Evolutionary conservation across 2,329 filamentous ascomycete genomes (phyloP).

Genomic region (Exophiala sp.): DNA sequence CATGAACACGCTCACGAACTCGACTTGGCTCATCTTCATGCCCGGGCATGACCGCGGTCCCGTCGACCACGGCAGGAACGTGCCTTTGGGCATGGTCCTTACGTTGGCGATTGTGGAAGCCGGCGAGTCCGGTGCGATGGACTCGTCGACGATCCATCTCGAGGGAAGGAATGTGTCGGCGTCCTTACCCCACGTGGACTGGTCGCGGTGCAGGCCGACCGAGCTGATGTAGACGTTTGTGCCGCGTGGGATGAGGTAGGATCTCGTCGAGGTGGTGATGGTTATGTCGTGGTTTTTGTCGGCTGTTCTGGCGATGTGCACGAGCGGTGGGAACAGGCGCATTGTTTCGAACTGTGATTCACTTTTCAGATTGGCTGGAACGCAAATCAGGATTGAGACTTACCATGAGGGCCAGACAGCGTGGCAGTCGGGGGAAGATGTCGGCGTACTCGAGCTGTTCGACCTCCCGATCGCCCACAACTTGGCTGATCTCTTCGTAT

Average conservation of each 20-base stretch:
- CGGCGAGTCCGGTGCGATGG: constrained; percentile 1
- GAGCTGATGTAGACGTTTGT: constrained; percentile 38
- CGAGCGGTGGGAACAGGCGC: constrained; percentile 40
- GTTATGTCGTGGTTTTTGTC: constrained; percentile 28
- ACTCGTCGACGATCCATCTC: constrained; percentile 37
- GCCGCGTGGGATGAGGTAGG: constrained; percentile 34
- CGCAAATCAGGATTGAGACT: constrained; percentile 1
- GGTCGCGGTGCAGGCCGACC: constrained; percentile 31
- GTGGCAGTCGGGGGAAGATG: constrained; percentile 43
- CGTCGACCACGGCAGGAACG: constrained; percentile 48
- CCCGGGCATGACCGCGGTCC: constrained; percentile 53
- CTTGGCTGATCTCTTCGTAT: constrained; percentile 45
- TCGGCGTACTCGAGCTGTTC: constrained; percentile 41
- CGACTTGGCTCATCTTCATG: constrained; percentile 55
- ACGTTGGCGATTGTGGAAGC: constrained; percentile 27
- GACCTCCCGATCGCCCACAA: constrained; percentile 31
- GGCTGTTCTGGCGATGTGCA: constrained; percentile 38
- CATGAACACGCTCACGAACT: constrained; percentile 49
- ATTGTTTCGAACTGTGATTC: constrained; percentile 38
- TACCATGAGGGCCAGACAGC: constrained; percentile 50
- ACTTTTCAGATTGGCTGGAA: constrained; percentile 37
- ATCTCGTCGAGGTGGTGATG: constrained; percentile 30
- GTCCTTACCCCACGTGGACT: constrained; percentile 32
- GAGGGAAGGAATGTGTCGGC: constrained; percentile 38
- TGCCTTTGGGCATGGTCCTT: constrained; percentile 37